These are phyloP conservation scores for Cladosporium sp. DNA, from an alignment of 2,329 filamentous ascomycete genomes.

Conservation along the genomic window DNA sequence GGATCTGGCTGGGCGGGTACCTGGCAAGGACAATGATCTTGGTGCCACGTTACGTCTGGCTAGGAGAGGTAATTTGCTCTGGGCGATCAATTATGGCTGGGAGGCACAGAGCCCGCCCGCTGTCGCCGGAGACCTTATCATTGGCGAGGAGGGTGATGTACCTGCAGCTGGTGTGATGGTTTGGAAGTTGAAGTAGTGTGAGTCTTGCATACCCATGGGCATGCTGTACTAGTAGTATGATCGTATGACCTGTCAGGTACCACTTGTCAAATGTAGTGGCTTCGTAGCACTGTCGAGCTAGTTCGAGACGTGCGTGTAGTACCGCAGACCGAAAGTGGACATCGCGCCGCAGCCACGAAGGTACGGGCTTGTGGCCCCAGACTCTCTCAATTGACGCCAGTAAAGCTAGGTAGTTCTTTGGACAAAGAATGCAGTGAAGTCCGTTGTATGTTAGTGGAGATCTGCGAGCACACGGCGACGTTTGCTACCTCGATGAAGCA, in stretches of 20 bases:
- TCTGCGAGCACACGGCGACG: not conserved
- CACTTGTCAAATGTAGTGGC: not conserved
- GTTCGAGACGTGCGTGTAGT: not conserved
- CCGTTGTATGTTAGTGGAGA: not conserved
- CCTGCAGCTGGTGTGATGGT: conserved; percentile 25
- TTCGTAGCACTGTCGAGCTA: not conserved
- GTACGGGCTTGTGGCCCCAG: not conserved
- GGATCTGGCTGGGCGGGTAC: conserved; percentile 23
- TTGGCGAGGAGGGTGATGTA: conserved; percentile 24
- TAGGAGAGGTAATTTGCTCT: conserved; percentile 26
- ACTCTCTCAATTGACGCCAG: not conserved
- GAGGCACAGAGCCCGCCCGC: conserved; percentile 23
- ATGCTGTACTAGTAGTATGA: not conserved
- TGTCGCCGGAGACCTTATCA: conserved; percentile 22
- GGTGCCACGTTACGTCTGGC: conserved; percentile 26
- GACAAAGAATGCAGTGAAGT: not conserved
- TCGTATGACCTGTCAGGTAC: not conserved
- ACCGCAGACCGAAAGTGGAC: not conserved
- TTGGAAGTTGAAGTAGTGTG: conserved; percentile 23
- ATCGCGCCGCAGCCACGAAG: not conserved
- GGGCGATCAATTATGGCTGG: conserved; percentile 30
- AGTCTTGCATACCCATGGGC: not conserved
- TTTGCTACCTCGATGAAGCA: not conserved
- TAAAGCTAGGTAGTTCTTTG: not conserved
- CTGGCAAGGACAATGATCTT: conserved; percentile 24